Percentiles rank a stretch among this genome's conserved stretches.
These are phyloP conservation scores for Pythium coloratum DNA, from an alignment of 352 stramenopile species.

Conservation along the genomic window DNA sequence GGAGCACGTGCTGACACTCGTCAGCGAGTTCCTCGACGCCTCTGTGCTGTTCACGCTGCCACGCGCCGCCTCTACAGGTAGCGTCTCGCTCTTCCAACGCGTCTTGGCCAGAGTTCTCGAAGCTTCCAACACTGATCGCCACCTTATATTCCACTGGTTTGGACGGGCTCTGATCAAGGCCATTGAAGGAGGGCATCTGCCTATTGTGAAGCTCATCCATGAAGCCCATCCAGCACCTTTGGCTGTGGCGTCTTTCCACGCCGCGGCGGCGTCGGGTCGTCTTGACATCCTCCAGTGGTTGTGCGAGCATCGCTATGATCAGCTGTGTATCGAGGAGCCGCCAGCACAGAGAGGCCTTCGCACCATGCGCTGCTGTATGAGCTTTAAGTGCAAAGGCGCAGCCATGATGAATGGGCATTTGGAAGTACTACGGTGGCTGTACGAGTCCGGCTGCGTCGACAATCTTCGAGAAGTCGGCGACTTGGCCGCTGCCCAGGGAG, in stretches of 20 bases:
- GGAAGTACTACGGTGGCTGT: not conserved
- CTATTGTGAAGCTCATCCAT: not conserved
- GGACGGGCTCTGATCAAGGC: not conserved
- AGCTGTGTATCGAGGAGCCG: not conserved
- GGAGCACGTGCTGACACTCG: not conserved
- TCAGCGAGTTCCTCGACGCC: not conserved
- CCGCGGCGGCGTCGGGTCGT: constrained; percentile 6
- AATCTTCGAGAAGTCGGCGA: constrained; percentile 3
- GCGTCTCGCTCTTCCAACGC: not conserved
- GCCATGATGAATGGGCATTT: not conserved
- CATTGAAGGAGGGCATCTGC: not conserved
- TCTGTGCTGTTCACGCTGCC: not conserved
- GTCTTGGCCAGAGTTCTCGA: not conserved
- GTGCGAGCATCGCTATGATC: constrained; percentile 7
- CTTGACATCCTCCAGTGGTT: constrained; percentile 16
- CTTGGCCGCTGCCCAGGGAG: constrained; percentile 3
- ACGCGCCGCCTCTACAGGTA: not conserved
- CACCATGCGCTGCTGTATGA: constrained; percentile 3
- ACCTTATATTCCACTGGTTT: not conserved
- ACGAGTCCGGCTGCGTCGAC: not conserved
- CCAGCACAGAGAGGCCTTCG: not conserved
- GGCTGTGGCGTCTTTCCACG: not conserved
- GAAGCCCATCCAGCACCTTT: not conserved
- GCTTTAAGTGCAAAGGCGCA: not conserved
- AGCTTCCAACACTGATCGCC: not conserved